Conservation (phyloP, 257 asterid species). For the Anisodus tanguticus region DNA sequence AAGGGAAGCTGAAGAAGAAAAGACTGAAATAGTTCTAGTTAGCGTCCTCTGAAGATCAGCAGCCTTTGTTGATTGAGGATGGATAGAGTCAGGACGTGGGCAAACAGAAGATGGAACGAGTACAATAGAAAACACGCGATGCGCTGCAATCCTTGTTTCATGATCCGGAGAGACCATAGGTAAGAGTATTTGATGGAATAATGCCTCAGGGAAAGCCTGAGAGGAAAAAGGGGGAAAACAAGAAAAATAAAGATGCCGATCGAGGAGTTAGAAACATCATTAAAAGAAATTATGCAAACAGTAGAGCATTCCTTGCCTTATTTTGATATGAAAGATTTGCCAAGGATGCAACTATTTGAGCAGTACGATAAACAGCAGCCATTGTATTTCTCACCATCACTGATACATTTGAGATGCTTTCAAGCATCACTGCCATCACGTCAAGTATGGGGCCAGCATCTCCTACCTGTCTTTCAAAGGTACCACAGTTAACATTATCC, state of each 20-base stretch:
- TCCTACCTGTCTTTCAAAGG: slow-evolving; percentile 54
- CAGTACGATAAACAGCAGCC: slow-evolving; percentile 61
- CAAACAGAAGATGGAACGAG: slow-evolving; percentile 73
- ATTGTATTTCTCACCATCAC: slow-evolving; percentile 70
- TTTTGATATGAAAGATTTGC: slow-evolving; percentile 58
- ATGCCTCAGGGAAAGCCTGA: slow-evolving; percentile 78
- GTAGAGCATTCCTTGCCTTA: slow-evolving; percentile 50
- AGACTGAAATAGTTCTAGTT: slow-evolving; percentile 63
- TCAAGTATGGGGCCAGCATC: slow-evolving; percentile 76
- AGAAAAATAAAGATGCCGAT: slow-evolving; percentile 20
- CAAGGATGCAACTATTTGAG: slow-evolving; percentile 63
- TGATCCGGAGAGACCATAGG: slow-evolving; percentile 72
- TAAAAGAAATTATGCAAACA: slow-evolving; percentile 19
- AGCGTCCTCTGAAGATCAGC: slow-evolving; percentile 58
- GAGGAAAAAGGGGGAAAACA: slow-evolving; percentile 15
- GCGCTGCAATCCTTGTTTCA: slow-evolving; percentile 69
- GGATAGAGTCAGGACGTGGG: slow-evolving; percentile 47
- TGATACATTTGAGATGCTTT: slow-evolving; percentile 60
- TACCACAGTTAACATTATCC: slow-evolving; percentile 30
- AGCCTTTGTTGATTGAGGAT: slow-evolving; percentile 36
- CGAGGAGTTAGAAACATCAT: slow-evolving; percentile 18
- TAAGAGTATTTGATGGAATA: slow-evolving; percentile 67
- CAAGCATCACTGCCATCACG: slow-evolving; percentile 80
- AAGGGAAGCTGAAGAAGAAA: slow-evolving; percentile 70
- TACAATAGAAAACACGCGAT: slow-evolving; percentile 68